phyloP scores from a whole-genome alignment of 2,329 filamentous ascomycete genomes.

The Bipolaris sorokiniana region DNA sequence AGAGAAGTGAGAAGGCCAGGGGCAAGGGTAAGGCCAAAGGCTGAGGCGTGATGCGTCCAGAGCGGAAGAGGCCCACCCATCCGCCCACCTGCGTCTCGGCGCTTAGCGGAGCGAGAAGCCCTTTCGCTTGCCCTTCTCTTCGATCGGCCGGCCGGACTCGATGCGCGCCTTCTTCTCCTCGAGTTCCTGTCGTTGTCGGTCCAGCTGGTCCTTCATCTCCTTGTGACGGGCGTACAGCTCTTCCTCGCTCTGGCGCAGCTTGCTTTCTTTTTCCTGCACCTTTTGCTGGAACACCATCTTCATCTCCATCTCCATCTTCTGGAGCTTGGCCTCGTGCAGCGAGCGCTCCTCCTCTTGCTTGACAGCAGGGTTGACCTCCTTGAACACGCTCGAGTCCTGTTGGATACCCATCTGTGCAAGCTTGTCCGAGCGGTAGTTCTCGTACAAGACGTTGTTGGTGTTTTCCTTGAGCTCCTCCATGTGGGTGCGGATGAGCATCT shows the following conservation, averaged over 20 bases:
- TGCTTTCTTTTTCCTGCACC: constrained; percentile 99
- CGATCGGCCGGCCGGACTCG: constrained; percentile 92
- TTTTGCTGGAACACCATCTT: constrained; percentile 99
- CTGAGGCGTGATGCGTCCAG: constrained; percentile 35
- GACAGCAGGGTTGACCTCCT: constrained; percentile 99
- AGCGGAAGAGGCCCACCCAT: constrained; percentile 18
- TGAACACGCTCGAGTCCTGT: constrained; percentile 98
- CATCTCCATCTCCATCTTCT: constrained; percentile 99
- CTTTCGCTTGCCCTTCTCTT: constrained; percentile 99
- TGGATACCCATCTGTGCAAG: constrained; percentile 97
- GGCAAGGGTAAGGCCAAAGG: constrained; percentile 24
- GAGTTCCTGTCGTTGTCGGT: constrained; percentile 90
- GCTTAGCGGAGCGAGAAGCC: constrained; percentile 94
- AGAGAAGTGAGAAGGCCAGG: constrained; percentile 39
- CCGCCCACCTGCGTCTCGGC: constrained; percentile 13
- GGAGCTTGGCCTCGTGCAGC: constrained; percentile 98
- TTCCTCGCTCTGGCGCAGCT: constrained; percentile 98
- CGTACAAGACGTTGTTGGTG: constrained; percentile 98
- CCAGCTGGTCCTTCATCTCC: constrained; percentile 99
- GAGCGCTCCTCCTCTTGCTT: constrained; percentile 99
- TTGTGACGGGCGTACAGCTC: constrained; percentile 97
- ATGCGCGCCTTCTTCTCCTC: constrained; percentile 98
- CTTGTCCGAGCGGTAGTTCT: constrained; percentile 99
- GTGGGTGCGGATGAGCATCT: constrained; percentile 99
- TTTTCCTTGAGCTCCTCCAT: constrained; percentile 99